Base-by-base conservation (phyloP, 2,329 filamentous ascomycete species). In the Harringtonia aguacate region DNA sequence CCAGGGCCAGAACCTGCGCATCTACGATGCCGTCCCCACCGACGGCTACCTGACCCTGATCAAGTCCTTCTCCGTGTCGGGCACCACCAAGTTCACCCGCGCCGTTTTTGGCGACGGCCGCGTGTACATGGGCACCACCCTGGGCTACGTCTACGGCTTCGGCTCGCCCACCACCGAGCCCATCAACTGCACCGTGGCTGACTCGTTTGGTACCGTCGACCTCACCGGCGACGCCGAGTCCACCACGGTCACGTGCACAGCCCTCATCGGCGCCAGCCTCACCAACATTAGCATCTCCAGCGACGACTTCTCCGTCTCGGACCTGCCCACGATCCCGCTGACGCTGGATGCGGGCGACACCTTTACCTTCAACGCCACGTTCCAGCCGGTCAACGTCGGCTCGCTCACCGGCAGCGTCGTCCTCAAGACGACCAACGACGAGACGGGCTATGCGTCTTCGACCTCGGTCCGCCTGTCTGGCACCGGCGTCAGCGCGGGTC, bases 11-110 rank as follows among this genome's bases (percentile, higher is more conserved):
- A 69, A 70, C 46, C 61, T 87, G 58, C 83, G 86, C 56, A 94
- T 97, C 58, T 94, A 94, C 72, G 95, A 95, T 61, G 81, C 86
- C 22, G 70, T 98, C 10, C 75, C 72, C 0, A 57, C 62, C 6
- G 63, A 68, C 21, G 69, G 68, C 0, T 47, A 56, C 1, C 54
- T 79, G 39, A 68, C 60, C 2, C 58, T 70, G 41, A 64, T 77
- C 48, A 67, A 69, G 28, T 64, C 64, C 1, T 75, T 77, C 49
- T 68, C 68, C 22, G 63, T 77, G 13, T 61, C 66, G 0, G 71
- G 69, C 0, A 65, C 70, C 4, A 70, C 65, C 37, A 79, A 79
- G 56, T 79, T 79, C 49, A 70, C 68, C 4, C 65, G 74, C 2
- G 71, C 75, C 2, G 72, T 75, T 3, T 78, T 79, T 45, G 75